Percentiles rank a stretch among this genome's conserved stretches.
These are phyloP conservation scores for Zygosaccharomyces sapae DNA, from an alignment of 1,139 yeast genomes.

Conservation along the genomic window DNA sequence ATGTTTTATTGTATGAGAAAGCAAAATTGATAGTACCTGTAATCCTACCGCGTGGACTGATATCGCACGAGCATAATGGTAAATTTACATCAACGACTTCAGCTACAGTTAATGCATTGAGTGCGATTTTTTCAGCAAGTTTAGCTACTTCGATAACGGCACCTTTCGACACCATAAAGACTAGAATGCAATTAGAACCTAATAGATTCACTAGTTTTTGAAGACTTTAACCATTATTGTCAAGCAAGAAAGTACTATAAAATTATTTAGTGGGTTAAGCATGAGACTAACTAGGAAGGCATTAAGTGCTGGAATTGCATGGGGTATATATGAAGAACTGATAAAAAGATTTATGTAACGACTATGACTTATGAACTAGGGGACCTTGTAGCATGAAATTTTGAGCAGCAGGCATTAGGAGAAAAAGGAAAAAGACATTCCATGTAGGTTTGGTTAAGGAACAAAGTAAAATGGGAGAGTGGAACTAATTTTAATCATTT, in stretches of 20 bases:
- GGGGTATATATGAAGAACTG: conserved; percentile 94
- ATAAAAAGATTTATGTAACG: conserved; percentile 42
- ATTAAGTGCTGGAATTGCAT: conserved; percentile 87
- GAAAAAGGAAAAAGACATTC: neutral
- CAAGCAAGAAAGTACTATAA: conserved; percentile 54
- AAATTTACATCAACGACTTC: conserved; percentile 42
- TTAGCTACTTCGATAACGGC: conserved; percentile 84
- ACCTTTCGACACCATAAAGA: conserved; percentile 92
- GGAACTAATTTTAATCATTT: neutral
- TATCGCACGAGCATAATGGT: conserved; percentile 20
- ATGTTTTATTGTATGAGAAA: conserved; percentile 78
- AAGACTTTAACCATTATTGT: conserved; percentile 42
- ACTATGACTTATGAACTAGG: conserved; percentile 1
- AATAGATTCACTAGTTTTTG: conserved; percentile 40
- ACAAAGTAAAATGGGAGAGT: neutral
- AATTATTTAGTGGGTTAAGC: conserved; percentile 78
- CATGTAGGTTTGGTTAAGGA: neutral
- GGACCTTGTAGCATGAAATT: neutral
- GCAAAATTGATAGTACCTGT: conserved; percentile 49
- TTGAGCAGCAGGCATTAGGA: neutral
- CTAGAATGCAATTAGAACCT: conserved; percentile 77
- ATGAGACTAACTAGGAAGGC: conserved; percentile 82
- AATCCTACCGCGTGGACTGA: conserved; percentile 26
- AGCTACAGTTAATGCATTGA: conserved; percentile 58
- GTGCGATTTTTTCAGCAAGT: conserved; percentile 74